Percentiles rank a stretch among this genome's conserved stretches.
phyloP scores from a whole-genome alignment of 2,329 filamentous ascomycete species.

The Ophiocordyceps camponoti-saundersi region DNA sequence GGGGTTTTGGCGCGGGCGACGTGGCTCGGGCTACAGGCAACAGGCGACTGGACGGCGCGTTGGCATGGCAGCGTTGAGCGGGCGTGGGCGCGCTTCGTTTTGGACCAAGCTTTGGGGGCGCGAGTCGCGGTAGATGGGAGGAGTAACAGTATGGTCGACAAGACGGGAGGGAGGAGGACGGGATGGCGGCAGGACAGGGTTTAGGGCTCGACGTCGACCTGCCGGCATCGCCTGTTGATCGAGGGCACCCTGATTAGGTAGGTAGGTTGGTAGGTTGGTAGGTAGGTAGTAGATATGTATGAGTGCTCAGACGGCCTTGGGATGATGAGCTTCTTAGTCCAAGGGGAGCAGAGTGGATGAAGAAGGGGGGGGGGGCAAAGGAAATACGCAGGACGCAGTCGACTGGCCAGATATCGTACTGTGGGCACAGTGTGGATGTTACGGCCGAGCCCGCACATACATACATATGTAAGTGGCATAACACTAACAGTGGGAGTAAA shows the following conservation, averaged over 20 bases:
- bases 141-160: neutral
- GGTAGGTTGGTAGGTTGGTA: too few species aligned
- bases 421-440: neutral
- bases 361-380: neutral
- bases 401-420: neutral
- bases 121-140: neutral
- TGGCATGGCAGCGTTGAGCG: constrained; percentile 7
- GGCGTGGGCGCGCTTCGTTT: neutral
- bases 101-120: neutral
- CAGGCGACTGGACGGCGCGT: constrained; percentile 4
- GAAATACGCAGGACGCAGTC: neutral
- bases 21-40: constrained; percentile 6
- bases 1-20: constrained; percentile 1
- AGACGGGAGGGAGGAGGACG: neutral
- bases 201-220: neutral
- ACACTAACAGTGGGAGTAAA: neutral
- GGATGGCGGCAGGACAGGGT: neutral
- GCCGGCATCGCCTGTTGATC: neutral
- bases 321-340: neutral
- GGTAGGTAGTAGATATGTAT: neutral
- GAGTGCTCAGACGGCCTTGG: neutral
- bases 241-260: neutral
- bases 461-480: neutral
- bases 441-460: neutral
- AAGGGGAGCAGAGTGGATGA: neutral